A percentile compares a stretch with the other conserved stretches of the same genome.
Evolutionary conservation across 495 filamentous ascomycete genomes (phyloP).

Genomic region (Patellaria atrata): DNA sequence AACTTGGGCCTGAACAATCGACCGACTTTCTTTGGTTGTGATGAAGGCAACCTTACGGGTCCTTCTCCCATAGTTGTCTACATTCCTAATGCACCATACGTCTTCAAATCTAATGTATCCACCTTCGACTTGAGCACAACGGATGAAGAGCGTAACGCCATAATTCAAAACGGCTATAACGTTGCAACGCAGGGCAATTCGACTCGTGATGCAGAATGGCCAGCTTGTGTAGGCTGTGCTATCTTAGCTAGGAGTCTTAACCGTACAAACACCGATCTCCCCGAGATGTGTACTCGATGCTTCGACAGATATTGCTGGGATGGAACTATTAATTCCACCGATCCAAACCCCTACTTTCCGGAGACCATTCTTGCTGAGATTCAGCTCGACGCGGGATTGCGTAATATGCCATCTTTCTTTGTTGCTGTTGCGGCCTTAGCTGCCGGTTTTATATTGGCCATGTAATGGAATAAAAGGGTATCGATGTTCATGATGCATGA

Average conservation of each 20-base stretch:
- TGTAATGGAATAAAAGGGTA: too few relatives aligned
- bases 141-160: conserved; percentile 48
- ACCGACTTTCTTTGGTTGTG: conserved; percentile 90
- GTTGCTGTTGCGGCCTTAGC: too few relatives aligned
- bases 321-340: conserved; percentile 39
- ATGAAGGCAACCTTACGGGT: conserved; percentile 49
- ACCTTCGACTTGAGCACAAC: conserved; percentile 55
- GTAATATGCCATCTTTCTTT: too few relatives aligned
- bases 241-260: conserved; percentile 63
- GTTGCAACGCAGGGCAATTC: conserved; percentile 69
- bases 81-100: conserved; percentile 77
- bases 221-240: conserved; percentile 72
- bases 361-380: conserved; percentile 6
- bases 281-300: conserved; percentile 54
- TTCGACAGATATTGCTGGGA: conserved; percentile 83
- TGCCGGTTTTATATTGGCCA: too few relatives aligned
- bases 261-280: conserved; percentile 48
- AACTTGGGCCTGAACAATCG: conserved; percentile 71
- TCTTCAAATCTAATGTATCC: conserved; percentile 51
- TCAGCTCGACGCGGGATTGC: too few relatives aligned
- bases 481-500: too few relatives aligned
- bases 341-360: conserved; percentile 8
- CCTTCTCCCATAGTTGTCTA: conserved; percentile 68
- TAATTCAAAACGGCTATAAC: conserved; percentile 75
- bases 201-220: conserved; percentile 58